Percentiles rank a stretch among this genome's conserved stretches.
Conservation (phyloP, 78 protist species). For the Dictyostelium citrinum region DNA sequence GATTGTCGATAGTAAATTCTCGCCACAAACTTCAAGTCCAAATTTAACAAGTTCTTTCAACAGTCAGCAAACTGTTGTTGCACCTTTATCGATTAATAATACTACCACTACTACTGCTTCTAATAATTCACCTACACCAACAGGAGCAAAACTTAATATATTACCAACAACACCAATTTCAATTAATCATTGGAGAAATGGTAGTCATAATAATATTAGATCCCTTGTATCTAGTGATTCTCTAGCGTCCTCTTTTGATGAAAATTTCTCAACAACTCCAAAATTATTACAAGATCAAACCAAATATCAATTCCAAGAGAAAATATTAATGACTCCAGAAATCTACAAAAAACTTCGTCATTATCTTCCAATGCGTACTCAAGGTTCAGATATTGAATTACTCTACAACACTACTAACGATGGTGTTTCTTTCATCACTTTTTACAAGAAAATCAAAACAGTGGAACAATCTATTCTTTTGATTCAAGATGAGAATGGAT, state of each 20-base stretch:
- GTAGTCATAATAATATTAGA: neutral
- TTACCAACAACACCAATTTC: neutral
- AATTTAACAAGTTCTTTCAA: neutral
- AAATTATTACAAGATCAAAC: neutral
- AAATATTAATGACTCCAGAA: conserved; percentile 30
- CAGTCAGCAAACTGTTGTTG: neutral
- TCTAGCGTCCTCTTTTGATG: conserved; percentile 14
- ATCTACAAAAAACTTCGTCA: conserved; percentile 58
- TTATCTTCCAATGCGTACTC: conserved; percentile 52
- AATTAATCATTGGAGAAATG: neutral
- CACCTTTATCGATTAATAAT: neutral
- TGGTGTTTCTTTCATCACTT: conserved; percentile 54
- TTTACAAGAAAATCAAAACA: conserved; percentile 5
- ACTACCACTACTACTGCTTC: too few relatives aligned
- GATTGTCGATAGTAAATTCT: conserved; percentile 10
- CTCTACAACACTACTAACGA: conserved; percentile 35
- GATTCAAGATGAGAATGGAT: conserved; percentile 49
- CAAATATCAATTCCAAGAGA: neutral
- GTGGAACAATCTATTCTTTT: conserved; percentile 16
- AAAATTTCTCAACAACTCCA: neutral
- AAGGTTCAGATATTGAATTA: conserved; percentile 37
- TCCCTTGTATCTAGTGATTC: neutral
- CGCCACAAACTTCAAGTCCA: conserved; percentile 8
- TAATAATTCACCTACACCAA: neutral
- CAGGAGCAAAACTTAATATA: neutral